These are phyloP conservation scores for Leucoagaricus sp. DNA, from an alignment of 1,284 basidiomycete genomes.

Conservation along the genomic window DNA sequence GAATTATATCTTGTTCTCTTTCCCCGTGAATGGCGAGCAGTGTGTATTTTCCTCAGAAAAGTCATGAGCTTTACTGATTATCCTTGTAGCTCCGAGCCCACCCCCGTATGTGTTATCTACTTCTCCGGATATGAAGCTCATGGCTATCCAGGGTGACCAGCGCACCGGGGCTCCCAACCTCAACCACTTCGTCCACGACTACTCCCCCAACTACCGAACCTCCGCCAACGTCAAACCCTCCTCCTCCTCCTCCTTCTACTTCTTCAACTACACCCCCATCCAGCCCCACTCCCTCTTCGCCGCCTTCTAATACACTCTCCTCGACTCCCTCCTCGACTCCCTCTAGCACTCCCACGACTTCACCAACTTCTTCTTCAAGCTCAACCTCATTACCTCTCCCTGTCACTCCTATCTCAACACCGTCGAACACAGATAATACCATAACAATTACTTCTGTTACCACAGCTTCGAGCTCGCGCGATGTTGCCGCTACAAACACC, in stretches of 20 bases:
- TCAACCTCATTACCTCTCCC: background rate
- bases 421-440: background rate
- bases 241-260: background rate
- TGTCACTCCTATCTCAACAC: background rate
- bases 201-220: background rate
- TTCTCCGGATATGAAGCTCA: background rate
- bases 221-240: background rate
- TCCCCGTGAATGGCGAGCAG: background rate
- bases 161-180: background rate
- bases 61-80: background rate
- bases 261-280: slow-evolving; percentile 10
- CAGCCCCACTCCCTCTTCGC: background rate
- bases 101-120: background rate
- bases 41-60: background rate
- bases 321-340: slow-evolving; percentile 7
- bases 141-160: background rate
- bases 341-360: slow-evolving; percentile 3
- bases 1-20: background rate
- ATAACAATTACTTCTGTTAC: slow-evolving; percentile 6
- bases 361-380: background rate
- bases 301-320: background rate
- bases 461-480: background rate
- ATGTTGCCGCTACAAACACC: slow-evolving; percentile 1
- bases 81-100: background rate
- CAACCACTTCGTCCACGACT: background rate